Base-by-base conservation (phyloP, 2,329 filamentous ascomycete species). In the Thermothelomyces thermophilus region DNA sequence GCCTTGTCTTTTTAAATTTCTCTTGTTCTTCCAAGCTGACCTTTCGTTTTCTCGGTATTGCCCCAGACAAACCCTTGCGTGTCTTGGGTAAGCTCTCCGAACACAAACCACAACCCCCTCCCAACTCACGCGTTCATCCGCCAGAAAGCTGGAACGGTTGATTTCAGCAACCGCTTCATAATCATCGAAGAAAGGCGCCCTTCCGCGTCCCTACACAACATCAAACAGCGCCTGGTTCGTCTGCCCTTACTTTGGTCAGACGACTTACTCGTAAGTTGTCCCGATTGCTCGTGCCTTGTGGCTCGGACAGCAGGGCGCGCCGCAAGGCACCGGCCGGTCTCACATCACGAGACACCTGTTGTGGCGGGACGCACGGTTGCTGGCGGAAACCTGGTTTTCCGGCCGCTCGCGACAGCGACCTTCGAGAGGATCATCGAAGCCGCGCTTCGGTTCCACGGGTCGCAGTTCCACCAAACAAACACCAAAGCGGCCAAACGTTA, bases 361-460 rank as follows among this genome's bases (percentile, higher is more conserved):
- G 49, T 40, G 42, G 30, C 35, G 30, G 46, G 31, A 43, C 46
- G 42, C 41, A 49, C 51, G 43, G 43, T 24, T 50, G 22, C 16
- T 13, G 34, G 43, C 44, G 24, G 40, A 40, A 54, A 46, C 52
- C 48, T 36, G 52, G 41, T 48, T 49, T 54, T 14, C 44, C 11
- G 16, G 17, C 41, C 16, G 17, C 51, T 44, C 43, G 19, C 43
- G 37, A 46, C 26, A 20, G 41, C 20, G 9, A 26, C 37, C 43
- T 28, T 44, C 40, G 20, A 40, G 36, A 16, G 8, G 52, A 48
- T 54, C 45, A 14, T 22, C 41, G 37, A 43, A 47, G 40, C 24
- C 22, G 42, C 17, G 10, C 36, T 30, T 43, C 22, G 7, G 42
- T 53, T 33, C 35, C 51, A 45, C 40, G 47, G 26, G 3, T 41